Base-by-base conservation (phyloP, 2,329 filamentous ascomycete species). In the Calonectria hawksworthii region DNA sequence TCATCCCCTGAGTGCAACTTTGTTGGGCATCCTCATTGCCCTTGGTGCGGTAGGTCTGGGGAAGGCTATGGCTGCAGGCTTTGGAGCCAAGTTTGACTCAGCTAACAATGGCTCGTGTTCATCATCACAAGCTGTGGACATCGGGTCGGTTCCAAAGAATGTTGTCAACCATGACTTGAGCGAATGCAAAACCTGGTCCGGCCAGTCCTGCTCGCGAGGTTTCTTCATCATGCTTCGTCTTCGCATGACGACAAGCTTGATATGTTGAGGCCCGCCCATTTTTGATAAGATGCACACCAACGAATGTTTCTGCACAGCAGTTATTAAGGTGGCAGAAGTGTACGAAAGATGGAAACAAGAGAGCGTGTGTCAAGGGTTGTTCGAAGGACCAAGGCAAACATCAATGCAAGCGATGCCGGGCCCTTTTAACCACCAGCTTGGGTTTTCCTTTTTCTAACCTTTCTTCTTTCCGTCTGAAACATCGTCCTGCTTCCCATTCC, bases 31-130 rank as follows among this genome's bases (percentile, higher is more conserved):
- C 52, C 78, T 83, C 78, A 87, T 87, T n/a, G 80, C 78, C 52
- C 81, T 79, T 18, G 87, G 79, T 7, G 87, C 87, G 4, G 87
- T 83, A 9, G 86, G 88, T 77, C 80, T 83, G 65, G 89, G 78
- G 76, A 87, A 87, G 6, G 86, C 85, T 7, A 83, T 74, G 1
- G 83, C 85, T 1, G 87, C 87, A 72, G 88, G 84, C n/a, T 80
- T 84, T 4, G 88, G 88, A 13, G 82, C 74, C 9, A 36, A 32
- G 6, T 16, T 70, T 14, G 68, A 69, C 36, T 77, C 72, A 11
- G 72, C 74, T 10, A 83, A 41, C 21, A 83, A 54, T 2, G 81
- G 81, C 50, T 80, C 77, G 11, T 74, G 71, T 11, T 80, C 80
- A 1, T 81, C 76, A 2, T 77, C 74, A 8, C 54, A n/a, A 4